phyloP scores from a whole-genome alignment of 371 early-diverging fungal genomes.

The Mucor ambiguus region DNA sequence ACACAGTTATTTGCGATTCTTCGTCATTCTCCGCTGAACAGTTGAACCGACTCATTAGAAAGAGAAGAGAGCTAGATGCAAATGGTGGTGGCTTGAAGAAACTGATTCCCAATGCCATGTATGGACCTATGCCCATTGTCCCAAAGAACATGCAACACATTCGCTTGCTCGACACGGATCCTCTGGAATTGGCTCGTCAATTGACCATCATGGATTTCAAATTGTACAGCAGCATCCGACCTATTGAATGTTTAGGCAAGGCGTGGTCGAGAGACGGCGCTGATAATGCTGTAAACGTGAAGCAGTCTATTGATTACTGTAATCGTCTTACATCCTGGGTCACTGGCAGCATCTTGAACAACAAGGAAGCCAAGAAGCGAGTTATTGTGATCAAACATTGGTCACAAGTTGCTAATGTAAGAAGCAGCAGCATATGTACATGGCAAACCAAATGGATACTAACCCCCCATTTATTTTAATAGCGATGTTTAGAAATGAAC shows the following conservation, averaged over 20 bases:
- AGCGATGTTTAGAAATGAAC: constrained; percentile 74
- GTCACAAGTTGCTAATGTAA: constrained; percentile 80
- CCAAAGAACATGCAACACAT: constrained; percentile 67
- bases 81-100: constrained; percentile 56
- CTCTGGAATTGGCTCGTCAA: constrained; percentile 93
- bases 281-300: constrained; percentile 68
- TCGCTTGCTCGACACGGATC: constrained; percentile 83
- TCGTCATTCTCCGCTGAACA: constrained; percentile 74
- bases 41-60: constrained; percentile 70
- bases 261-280: constrained; percentile 83
- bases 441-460: neutral
- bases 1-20: constrained; percentile 71
- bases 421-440: constrained; percentile 15
- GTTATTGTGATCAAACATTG: constrained; percentile 81
- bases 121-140: constrained; percentile 60
- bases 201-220: constrained; percentile 86
- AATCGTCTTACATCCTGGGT: constrained; percentile 81
- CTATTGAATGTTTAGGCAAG: constrained; percentile 87
- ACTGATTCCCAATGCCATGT: constrained; percentile 55
- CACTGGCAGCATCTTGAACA: constrained; percentile 71
- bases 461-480: neutral
- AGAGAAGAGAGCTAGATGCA: constrained; percentile 62
- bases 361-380: constrained; percentile 80
- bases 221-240: constrained; percentile 78
- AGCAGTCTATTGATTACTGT: constrained; percentile 73